Base-by-base conservation (phyloP, 2,329 filamentous ascomycete species). In the Helotiales sp. region DNA sequence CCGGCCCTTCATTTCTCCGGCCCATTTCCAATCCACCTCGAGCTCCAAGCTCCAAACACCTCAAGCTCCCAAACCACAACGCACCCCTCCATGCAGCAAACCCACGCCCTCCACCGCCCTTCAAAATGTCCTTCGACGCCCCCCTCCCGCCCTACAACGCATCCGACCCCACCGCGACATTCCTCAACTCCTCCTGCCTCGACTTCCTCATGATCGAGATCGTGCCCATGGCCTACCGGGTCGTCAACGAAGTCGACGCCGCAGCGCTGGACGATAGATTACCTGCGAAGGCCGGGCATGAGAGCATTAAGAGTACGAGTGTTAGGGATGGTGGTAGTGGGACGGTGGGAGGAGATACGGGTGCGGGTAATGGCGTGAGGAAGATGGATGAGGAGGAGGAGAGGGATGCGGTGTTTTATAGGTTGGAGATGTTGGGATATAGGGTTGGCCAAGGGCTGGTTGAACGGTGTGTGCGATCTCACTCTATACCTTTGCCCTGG, bases 141-240 rank as follows among this genome's bases (percentile, higher is more conserved):
- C 85, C 89, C 54, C 83, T 89, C 75, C 89, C 89, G 1, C 87
- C 89, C 15, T 90, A 87, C 82, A 91, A 90, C 79, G 83, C 89
- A 73, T 86, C 86, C 71, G 93, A 97, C 80, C 91, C 92, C 43
- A 85, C 85, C 67, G 91, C 91, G 66, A 88, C 89, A 68, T 92
- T 94, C 81, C 85, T 97, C 74, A 91, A 87, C 81, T 88, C 91
- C 65, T 96, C 95, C 57, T 93, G 92, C 78, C 89, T 99, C 75
- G 96, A 99, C 80, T 91, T 99, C 74, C 87, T 99, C 65, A 87
- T 99, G 74, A 98, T 98, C 78, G 96, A 99, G 82, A 88, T 99
- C 64, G 96, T 99, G 17, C 96, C 96, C 45, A 91, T 98, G 84
- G 92, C 95, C 5, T 93, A 96, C 80, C 89, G 96, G 71, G 86